Base-by-base conservation (phyloP, 2,329 filamentous ascomycete species). In the Cladosporium sp. region DNA sequence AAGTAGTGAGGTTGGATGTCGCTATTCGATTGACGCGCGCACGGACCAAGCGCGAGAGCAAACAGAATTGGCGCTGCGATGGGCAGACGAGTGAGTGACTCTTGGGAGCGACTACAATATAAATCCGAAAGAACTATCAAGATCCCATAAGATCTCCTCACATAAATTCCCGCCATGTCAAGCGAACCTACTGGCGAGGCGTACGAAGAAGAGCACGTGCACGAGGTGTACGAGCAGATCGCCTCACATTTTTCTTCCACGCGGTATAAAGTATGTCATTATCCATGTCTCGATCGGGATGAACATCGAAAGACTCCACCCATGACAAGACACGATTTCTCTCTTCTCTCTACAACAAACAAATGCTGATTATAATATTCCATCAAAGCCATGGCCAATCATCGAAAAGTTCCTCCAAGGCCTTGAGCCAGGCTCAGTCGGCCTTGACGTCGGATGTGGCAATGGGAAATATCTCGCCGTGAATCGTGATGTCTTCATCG, bases 391-490 rank as follows among this genome's bases (percentile, higher is more conserved):
- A 54, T 98, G 93, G 93, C 93, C 93, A 18, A 85, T 94, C 59
- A 87, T 97, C 50, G 81, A 90, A 55, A 74, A 75, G 30, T 97
- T 96, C 67, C 78, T 97, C 30, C 72, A 75, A 43, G 72, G 74
- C 27, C 79, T 86, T 41, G 65, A 76, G 0, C 71, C 82, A 11
- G 92, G 91, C 20, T 79, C 87, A 43, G 71, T 97, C 50, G 93
- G 93, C 8, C 77, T 95, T 27, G 93, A 98, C 69, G 78, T 97
- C 50, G 93, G 93, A 53, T 97, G 93, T 70, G 93, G 93, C 53
- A 98, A 98, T 72, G 93, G 93, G 59, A 97, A 97, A 75, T 96
- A 97, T 67, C 75, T 97, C 53, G 74, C 79, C 53, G 86, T 95
- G 51, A 94, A 94, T 69, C 78, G 76, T 18, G 71, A 80, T 59